Base-by-base conservation (phyloP, 352 stramenopile species). In the Phytophthora gonapodyides region DNA sequence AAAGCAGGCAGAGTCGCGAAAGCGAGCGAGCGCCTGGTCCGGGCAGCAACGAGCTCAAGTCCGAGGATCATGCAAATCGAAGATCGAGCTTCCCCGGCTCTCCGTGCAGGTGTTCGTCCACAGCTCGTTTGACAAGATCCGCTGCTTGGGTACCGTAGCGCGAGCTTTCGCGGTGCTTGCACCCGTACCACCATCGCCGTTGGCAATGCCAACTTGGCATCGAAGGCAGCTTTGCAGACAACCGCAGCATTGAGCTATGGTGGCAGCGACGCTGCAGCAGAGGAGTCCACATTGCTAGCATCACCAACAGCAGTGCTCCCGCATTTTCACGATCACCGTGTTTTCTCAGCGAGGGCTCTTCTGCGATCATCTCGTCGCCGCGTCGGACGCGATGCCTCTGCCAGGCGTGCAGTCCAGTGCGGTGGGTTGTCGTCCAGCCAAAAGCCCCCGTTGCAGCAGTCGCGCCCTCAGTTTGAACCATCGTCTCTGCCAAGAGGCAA, bases 91-190 rank as follows among this genome's bases (percentile, higher is more conserved):
- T 12, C 34, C 40, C 45, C 15, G 55, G 55, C 55, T 57, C 36
- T 57, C 41, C 24, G 36, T 40, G 45, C 19, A 19, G 38, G 37
- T 10, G 16, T 40, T 64, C 48, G 56, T 45, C 37, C 55, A 43
- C 55, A 45, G 45, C 30, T 58, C 57, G 47, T 59, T 58, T 58
- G 46, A 64, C 57, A 64, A 43, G 35, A 56, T 63, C 15, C 12
- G 27, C 27, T 40, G n/a, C 21, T 50, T 47, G 17, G 41, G 31
- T 47, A 30, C 41, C 17, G 9, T 30, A 11, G 19, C 41, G 40
- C 21, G 21, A 12, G 17, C 7, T 2, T 33, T n/a, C 15, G 41
- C 17, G 19, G 41, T 31, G 41, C 41, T n/a, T 13, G 38, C 17
- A 37, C 11, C 24, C 30, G 46, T 31, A 40, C 5, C 36, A 9